Conservation (phyloP, 176 grass and related monocot species). For the Coix lacrymajobi region DNA sequence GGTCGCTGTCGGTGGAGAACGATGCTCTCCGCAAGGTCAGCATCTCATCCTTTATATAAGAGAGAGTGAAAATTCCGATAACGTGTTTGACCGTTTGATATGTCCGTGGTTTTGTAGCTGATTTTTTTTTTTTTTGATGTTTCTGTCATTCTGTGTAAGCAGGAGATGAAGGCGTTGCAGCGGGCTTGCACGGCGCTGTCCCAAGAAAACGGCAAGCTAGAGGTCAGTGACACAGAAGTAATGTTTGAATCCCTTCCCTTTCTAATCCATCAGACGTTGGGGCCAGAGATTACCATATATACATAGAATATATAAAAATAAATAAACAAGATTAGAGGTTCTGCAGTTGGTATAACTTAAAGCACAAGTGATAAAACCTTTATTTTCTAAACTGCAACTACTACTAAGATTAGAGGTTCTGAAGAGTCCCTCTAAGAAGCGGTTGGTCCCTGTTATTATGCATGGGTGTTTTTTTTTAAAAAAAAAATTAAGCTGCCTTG, state of each 20-base stretch:
- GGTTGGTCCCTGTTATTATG: background rate
- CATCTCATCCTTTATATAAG: background rate
- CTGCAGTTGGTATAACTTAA: slow-evolving; percentile 12
- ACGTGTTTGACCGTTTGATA: background rate
- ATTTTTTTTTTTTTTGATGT: background rate
- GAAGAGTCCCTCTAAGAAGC: background rate
- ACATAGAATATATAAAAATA: background rate
- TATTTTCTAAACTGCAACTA: background rate
- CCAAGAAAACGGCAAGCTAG: slow-evolving; percentile 42
- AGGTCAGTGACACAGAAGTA: slow-evolving; percentile 29
- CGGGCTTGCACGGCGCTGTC: slow-evolving; percentile 33
- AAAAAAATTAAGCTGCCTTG: background rate
- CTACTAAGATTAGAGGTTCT: background rate
- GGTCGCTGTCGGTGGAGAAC: slow-evolving; percentile 50
- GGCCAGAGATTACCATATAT: background rate
- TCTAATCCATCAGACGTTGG: background rate
- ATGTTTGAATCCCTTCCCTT: background rate
- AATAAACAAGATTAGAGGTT: background rate
- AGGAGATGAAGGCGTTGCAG: slow-evolving; percentile 43
- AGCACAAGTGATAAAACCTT: slow-evolving; percentile 1
- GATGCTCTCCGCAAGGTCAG: slow-evolving; percentile 49
- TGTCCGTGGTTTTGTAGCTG: background rate
- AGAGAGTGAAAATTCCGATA: background rate
- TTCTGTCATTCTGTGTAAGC: background rate
- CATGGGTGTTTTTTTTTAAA: background rate